Evolutionary conservation across 2,329 filamentous ascomycete genomes (phyloP).

Genomic region (Cyphellophora attinorum): DNA sequence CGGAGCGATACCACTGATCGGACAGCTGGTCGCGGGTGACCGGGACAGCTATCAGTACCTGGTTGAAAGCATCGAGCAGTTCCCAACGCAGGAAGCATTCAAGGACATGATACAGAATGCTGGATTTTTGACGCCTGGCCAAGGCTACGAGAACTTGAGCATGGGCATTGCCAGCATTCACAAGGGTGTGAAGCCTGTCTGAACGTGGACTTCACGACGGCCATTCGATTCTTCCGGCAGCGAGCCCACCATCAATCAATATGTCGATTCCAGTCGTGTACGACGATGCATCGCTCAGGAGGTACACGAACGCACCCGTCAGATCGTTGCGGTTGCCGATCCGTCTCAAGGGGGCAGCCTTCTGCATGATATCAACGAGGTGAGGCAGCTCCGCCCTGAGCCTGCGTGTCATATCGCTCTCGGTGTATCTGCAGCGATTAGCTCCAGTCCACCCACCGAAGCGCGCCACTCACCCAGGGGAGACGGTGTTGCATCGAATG

Average conservation of each 20-base stretch:
- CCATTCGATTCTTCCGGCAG: slow-evolving; percentile 19
- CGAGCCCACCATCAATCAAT: slow-evolving; percentile 26
- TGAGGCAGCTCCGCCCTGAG: slow-evolving; percentile 20
- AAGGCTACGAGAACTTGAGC: slow-evolving; percentile 82
- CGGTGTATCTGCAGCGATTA: slow-evolving; percentile 21
- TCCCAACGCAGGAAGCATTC: slow-evolving; percentile 79
- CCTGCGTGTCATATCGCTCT: slow-evolving; percentile 26
- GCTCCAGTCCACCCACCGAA: background rate
- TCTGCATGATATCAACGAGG: slow-evolving; percentile 26
- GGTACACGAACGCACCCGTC: slow-evolving; percentile 30
- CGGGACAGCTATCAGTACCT: slow-evolving; percentile 96
- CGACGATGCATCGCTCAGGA: slow-evolving; percentile 29
- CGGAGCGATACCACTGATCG: slow-evolving; percentile 84
- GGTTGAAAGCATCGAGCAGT: slow-evolving; percentile 92
- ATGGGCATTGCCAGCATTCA: slow-evolving; percentile 92
- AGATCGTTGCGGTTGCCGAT: slow-evolving; percentile 30
- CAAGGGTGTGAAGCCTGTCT: slow-evolving; percentile 75
- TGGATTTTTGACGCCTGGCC: slow-evolving; percentile 65
- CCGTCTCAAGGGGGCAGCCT: slow-evolving; percentile 29
- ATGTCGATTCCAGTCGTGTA: slow-evolving; percentile 30
- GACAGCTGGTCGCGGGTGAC: slow-evolving; percentile 87
- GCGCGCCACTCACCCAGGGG: no score
- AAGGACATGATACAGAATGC: slow-evolving; percentile 64
- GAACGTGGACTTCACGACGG: background rate
- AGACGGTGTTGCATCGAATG: slow-evolving; percentile 38